Base-by-base conservation (phyloP, 2,329 filamentous ascomycete genomes). In the Phialocephala sp. region DNA sequence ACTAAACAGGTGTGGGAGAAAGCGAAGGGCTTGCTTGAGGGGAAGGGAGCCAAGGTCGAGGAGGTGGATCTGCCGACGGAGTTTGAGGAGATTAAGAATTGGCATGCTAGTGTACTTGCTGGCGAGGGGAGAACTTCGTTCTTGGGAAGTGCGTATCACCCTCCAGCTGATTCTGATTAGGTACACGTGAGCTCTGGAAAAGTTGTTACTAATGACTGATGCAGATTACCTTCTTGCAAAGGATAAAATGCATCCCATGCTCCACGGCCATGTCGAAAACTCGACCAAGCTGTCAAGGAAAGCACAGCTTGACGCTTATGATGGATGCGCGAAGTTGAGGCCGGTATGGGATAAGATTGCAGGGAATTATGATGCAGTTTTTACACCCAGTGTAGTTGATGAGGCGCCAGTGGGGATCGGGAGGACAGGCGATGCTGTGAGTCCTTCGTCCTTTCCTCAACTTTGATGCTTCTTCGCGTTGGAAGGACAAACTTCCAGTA, bases 351-450 rank as follows among this genome's bases (percentile, higher is more conserved):
- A 90, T 69, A 77, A 74, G 1, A 79, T 89, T 4, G 80, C 82
- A 0, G 75, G 76, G 0, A 72, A 76, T 18, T 90, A 88, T 65
- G 82, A 80, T 15, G 85, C 84, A 0, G 79, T 90, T 0, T 69
- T 91, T 11, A 83, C 82, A 0, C 87, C 88, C 0, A 89, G 86
- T 69, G 85, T 83, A 0, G 71, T 82, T 0, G 88, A 87, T 62
- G 87, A 88, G 69, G 88, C 88, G 0, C 87, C 88, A 0, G 63
- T 81, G 0, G 87, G 87, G 0, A 72, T 80, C 0, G 79, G 78
- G 4, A 81, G 75, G 60, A 90, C 87, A 0, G 88, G 88, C 0
- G 84, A 80, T 66, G 80, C 85, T 24, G 79, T 85, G 64, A 75
- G 81, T 74, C 39, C 24, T 43, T 3, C 57, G 12, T 24, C n/a